phyloP scores from a whole-genome alignment of 2,329 filamentous ascomycete genomes.

The Malbranchea cinnamomea region DNA sequence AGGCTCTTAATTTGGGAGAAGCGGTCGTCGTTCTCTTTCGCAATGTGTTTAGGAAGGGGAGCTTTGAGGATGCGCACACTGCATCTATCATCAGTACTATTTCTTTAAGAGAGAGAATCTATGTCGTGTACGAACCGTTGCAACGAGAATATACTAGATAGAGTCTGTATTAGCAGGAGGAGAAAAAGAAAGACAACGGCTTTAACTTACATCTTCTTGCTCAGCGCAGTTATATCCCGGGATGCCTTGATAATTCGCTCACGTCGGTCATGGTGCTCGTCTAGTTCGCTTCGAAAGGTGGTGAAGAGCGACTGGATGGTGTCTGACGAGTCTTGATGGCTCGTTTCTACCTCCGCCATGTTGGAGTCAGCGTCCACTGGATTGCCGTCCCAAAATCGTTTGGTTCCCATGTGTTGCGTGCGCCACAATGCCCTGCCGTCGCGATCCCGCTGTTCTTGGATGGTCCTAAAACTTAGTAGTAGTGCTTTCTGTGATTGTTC shows the following conservation, averaged over 20 bases:
- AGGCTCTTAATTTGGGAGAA: conserved; percentile 55
- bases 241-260: conserved; percentile 84
- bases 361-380: conserved; percentile 9
- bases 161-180: conserved; percentile 4
- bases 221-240: conserved; percentile 79
- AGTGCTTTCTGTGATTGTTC: too few species aligned
- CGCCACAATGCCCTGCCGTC: too few species aligned
- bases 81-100: too few species aligned
- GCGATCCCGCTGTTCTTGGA: not conserved
- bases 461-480: too few species aligned
- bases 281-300: conserved; percentile 69
- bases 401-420: conserved; percentile 19
- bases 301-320: conserved; percentile 61
- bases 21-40: conserved; percentile 54
- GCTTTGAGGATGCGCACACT: conserved; percentile 27
- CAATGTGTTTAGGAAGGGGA: conserved; percentile 50
- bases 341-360: not conserved
- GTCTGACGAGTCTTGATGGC: conserved; percentile 8
- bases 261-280: conserved; percentile 84
- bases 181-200: not conserved
- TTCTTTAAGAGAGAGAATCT: not conserved
- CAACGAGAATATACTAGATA: conserved; percentile 60
- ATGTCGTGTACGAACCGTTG: conserved; percentile 43
- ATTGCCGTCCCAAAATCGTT: conserved; percentile 26
- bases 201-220: conserved; percentile 77